Percentiles rank a stretch among this genome's conserved stretches.
phyloP scores from a whole-genome alignment of 2,329 filamentous ascomycete species.

The Penicillium brevicompactum region DNA sequence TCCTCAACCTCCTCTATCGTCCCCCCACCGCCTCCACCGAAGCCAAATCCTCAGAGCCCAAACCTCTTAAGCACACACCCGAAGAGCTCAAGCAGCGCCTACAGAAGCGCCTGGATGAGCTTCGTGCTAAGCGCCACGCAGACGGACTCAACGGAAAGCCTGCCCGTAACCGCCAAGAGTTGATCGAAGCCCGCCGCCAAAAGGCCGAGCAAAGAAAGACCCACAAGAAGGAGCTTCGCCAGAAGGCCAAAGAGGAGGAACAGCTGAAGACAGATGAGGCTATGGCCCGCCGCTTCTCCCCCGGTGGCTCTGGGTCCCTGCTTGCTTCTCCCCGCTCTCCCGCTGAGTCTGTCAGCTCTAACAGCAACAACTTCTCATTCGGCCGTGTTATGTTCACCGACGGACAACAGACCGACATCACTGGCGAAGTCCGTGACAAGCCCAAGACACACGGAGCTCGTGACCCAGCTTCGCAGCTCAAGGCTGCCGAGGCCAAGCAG shows the following conservation, averaged over 20 bases:
- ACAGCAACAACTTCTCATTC: conserved; percentile 76
- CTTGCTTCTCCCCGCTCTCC: conserved; percentile 57
- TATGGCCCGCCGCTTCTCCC: conserved; percentile 56
- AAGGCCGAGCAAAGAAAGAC: conserved; percentile 86
- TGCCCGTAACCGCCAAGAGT: conserved; percentile 82
- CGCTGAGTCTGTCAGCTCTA: conserved; percentile 40
- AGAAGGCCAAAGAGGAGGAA: conserved; percentile 78
- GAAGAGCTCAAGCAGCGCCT: conserved; percentile 77
- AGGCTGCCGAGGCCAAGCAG: conserved; percentile 83
- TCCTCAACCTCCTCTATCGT: conserved; percentile 72
- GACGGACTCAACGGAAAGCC: conserved; percentile 80
- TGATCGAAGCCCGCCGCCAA: conserved; percentile 83
- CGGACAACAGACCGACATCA: conserved; percentile 75
- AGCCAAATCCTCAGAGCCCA: conserved; percentile 47
- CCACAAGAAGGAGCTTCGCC: conserved; percentile 83
- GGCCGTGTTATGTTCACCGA: conserved; percentile 89
- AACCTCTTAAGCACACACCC: conserved; percentile 68
- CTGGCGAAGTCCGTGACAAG: conserved; percentile 65
- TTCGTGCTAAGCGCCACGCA: conserved; percentile 84
- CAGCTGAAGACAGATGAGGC: conserved; percentile 62
- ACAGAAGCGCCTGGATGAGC: conserved; percentile 78
- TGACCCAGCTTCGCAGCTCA: conserved; percentile 83
- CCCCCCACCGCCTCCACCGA: conserved; percentile 41
- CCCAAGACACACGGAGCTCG: conserved; percentile 79
- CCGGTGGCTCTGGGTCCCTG: conserved; percentile 62